Conservation (phyloP, 169 alveolate species). For the Blepharisma undulans region DNA sequence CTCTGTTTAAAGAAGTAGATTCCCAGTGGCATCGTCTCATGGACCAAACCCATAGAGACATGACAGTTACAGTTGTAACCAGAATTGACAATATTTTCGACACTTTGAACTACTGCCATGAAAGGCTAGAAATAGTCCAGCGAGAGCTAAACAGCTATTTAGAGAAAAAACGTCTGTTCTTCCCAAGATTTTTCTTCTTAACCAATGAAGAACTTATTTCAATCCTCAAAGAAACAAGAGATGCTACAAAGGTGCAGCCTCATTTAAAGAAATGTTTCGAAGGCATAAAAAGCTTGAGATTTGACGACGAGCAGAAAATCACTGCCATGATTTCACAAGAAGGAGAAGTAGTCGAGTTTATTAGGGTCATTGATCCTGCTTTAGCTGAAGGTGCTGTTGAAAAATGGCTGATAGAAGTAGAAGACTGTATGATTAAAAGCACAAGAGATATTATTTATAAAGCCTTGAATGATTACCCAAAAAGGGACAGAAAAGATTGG, state of each 20-base stretch:
- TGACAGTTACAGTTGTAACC: too few relatives aligned
- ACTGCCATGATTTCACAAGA: conserved; percentile 89
- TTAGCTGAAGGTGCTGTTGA: conserved; percentile 90
- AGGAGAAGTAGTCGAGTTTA: conserved; percentile 88
- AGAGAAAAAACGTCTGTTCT: conserved; percentile 89
- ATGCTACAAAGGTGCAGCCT: conserved; percentile 85
- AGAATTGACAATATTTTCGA: neutral
- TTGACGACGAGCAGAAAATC: conserved; percentile 81
- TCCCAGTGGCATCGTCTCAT: conserved; percentile 83
- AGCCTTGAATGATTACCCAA: conserved; percentile 81
- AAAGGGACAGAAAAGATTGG: conserved; percentile 90
- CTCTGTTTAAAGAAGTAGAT: conserved; percentile 86
- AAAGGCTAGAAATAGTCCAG: conserved; percentile 92
- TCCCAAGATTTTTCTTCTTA: conserved; percentile 89
- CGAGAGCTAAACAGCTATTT: conserved; percentile 90
- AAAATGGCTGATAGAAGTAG: conserved; percentile 93
- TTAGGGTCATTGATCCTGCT: conserved; percentile 81
- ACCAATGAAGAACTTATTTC: conserved; percentile 87
- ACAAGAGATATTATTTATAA: conserved; percentile 77
- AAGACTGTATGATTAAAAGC: conserved; percentile 85
- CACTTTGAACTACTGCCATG: too few relatives aligned
- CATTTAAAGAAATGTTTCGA: conserved; percentile 87
- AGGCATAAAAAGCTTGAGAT: conserved; percentile 82
- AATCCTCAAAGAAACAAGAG: conserved; percentile 87
- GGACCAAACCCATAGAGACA: conserved; percentile 58